A percentile compares a stretch with the other conserved stretches of the same genome.
These are phyloP conservation scores for Cystobasidium tubakii DNA, from an alignment of 768 basidiomycete genomes.

Conservation along the genomic window DNA sequence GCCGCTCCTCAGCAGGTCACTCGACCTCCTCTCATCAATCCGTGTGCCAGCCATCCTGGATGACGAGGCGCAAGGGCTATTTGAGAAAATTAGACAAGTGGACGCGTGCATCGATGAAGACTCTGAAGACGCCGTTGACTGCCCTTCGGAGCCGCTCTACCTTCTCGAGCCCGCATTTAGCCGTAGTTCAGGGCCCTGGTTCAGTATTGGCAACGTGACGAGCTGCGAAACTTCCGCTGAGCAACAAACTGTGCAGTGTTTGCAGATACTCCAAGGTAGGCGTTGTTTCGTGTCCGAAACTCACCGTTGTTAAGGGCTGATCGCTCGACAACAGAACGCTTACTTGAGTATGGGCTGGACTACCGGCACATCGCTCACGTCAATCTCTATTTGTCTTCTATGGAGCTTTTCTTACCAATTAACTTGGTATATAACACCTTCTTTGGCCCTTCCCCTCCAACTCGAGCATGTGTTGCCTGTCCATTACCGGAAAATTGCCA, in stretches of 20 bases:
- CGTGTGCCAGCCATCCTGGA: neutral
- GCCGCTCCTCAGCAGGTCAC: slow-evolving; percentile 52
- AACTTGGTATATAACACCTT: slow-evolving; percentile 73
- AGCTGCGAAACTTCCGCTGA: slow-evolving; percentile 53
- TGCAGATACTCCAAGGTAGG: slow-evolving; percentile 61
- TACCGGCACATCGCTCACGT: slow-evolving; percentile 66
- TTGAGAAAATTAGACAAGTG: too few species aligned
- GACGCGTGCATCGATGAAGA: too few species aligned
- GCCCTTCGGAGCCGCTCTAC: too few species aligned
- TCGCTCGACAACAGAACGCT: slow-evolving; percentile 53
- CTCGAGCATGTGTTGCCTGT: slow-evolving; percentile 86
- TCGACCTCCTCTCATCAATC: neutral
- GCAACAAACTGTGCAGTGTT: slow-evolving; percentile 67
- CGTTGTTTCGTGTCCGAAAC: neutral
- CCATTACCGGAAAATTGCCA: slow-evolving; percentile 59
- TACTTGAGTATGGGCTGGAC: slow-evolving; percentile 55
- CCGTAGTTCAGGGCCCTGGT: neutral
- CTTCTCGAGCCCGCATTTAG: neutral
- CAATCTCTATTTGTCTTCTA: slow-evolving; percentile 70
- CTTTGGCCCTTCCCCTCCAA: slow-evolving; percentile 86
- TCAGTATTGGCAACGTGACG: neutral
- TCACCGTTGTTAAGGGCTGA: neutral
- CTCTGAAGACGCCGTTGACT: too few species aligned
- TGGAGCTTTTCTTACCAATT: slow-evolving; percentile 68
- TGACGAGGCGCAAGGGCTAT: neutral